phyloP scores from a whole-genome alignment of 345 rosid genomes.

The Heritiera littoralis region DNA sequence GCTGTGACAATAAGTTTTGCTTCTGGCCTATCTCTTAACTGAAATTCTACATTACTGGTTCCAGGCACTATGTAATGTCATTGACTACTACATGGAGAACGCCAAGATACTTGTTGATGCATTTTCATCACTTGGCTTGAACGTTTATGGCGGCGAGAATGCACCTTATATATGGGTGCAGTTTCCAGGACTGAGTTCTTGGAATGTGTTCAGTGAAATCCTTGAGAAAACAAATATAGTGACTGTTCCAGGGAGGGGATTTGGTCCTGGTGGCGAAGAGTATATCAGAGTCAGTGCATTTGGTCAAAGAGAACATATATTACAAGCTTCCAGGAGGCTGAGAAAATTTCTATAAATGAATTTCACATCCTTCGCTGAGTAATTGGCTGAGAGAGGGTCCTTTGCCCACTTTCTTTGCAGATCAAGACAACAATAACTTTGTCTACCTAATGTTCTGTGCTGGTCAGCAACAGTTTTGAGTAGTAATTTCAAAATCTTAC shows the following conservation, averaged over 20 bases:
- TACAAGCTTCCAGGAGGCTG: slow-evolving; percentile 68
- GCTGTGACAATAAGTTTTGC: no score
- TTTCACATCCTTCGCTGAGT: background rate
- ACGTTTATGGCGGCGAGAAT: slow-evolving; percentile 67
- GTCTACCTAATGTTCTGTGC: background rate
- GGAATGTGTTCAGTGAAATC: slow-evolving; percentile 72
- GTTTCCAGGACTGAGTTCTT: slow-evolving; percentile 58
- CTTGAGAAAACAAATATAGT: slow-evolving; percentile 66
- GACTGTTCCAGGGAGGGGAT: slow-evolving; percentile 74
- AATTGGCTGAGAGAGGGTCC: background rate
- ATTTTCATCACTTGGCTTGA: slow-evolving; percentile 46
- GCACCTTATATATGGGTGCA: slow-evolving; percentile 80
- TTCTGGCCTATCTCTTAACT: background rate
- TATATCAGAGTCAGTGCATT: slow-evolving; percentile 69
- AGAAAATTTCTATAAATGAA: slow-evolving; percentile 6
- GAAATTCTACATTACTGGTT: background rate
- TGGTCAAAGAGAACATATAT: slow-evolving; percentile 48
- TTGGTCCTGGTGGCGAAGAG: slow-evolving; percentile 82
- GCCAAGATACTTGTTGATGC: slow-evolving; percentile 54
- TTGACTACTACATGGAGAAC: slow-evolving; percentile 63
- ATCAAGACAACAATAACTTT: background rate
- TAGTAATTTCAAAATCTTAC: no score
- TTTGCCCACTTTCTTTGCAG: background rate
- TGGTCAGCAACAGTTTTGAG: background rate
- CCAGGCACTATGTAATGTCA: slow-evolving; percentile 41